Evolutionary conservation across 176 grass and related monocot genomes (phyloP).

Genomic region (Cymbopogon citratus): DNA sequence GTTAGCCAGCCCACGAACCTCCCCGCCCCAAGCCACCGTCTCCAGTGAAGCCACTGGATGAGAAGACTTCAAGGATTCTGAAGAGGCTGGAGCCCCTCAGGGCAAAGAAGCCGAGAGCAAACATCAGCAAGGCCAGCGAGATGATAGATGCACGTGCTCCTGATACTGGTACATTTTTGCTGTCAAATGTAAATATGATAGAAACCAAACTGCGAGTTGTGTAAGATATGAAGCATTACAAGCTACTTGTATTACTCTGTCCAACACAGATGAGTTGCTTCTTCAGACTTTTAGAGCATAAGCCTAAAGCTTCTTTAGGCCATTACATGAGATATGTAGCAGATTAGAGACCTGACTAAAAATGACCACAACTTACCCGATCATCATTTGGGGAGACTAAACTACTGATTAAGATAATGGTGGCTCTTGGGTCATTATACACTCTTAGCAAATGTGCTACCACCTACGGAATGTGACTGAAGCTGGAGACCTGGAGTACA

Average conservation of each 20-base stretch:
- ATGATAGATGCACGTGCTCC: not conserved
- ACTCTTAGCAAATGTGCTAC: not conserved
- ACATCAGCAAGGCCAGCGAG: not conserved
- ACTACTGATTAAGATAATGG: not conserved
- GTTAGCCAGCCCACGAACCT: not conserved
- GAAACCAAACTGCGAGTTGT: not conserved
- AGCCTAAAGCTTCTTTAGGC: not conserved
- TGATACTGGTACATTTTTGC: not conserved
- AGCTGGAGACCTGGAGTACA: not conserved
- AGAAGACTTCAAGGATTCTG: constrained; percentile 81
- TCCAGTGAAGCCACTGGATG: constrained; percentile 54
- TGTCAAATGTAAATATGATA: constrained; percentile 5
- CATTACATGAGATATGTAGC: not conserved
- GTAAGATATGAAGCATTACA: not conserved
- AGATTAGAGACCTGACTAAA: constrained; percentile 12
- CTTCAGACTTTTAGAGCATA: not conserved
- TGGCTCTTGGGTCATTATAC: constrained; percentile 3
- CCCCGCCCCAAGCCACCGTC: constrained; percentile 23
- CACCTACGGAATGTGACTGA: not conserved
- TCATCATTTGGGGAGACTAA: constrained; percentile 9
- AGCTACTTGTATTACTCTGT: not conserved
- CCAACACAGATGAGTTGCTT: not conserved
- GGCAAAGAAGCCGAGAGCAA: constrained; percentile 48
- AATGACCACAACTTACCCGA: not conserved
- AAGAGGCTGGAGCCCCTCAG: constrained; percentile 78